Percentiles rank a stretch among this genome's conserved stretches.
phyloP scores from a whole-genome alignment of 73 alveolate genomes.

The Paramecium sonneborni region DNA sequence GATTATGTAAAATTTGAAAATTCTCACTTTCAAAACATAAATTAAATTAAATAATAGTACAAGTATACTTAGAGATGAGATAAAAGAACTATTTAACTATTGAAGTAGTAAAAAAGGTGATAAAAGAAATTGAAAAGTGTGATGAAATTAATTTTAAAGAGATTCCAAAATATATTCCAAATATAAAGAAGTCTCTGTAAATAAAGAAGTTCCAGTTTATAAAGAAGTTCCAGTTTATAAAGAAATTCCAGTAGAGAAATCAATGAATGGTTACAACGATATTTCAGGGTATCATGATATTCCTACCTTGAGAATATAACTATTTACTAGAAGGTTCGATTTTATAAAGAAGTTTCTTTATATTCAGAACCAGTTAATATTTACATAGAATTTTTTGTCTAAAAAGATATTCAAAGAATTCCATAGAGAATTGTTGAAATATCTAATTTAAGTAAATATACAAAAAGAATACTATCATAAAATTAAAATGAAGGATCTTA shows the following conservation, averaged over 20 bases:
- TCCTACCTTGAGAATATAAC: neutral
- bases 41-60: too few species aligned
- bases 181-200: neutral
- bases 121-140: neutral
- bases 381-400: neutral
- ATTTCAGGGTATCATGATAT: neutral
- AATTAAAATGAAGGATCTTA: neutral
- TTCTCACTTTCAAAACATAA: too few species aligned
- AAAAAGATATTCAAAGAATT: neutral
- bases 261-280: too few species aligned
- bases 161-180: neutral
- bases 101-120: conserved; percentile 29
- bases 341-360: neutral
- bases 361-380: neutral
- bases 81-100: neutral
- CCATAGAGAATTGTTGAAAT: neutral
- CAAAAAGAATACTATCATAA: neutral
- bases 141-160: neutral
- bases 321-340: neutral
- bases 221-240: neutral
- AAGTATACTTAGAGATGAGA: conserved; percentile 18
- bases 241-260: neutral
- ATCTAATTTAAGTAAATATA: neutral
- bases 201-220: conserved; percentile 16
- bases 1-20: neutral